phyloP scores from a whole-genome alignment of 2,329 filamentous ascomycete species.

The Xylaria polymorpha region DNA sequence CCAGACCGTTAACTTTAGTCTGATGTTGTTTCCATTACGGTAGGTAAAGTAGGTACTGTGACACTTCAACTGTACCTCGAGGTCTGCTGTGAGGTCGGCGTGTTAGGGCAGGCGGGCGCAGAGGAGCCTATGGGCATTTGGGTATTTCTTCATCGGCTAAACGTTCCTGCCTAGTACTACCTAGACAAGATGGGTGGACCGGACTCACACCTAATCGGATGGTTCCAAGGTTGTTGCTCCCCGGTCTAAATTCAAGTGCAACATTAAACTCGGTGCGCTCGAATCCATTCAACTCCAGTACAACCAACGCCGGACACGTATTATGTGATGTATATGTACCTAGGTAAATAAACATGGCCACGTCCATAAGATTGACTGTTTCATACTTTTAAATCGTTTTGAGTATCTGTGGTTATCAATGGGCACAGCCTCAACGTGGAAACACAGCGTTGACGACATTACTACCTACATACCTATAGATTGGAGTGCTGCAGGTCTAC shows the following conservation, averaged over 20 bases:
- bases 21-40: slow-evolving; percentile 9
- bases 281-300: not conserved
- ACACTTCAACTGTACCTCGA: slow-evolving; percentile 11
- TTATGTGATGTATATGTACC: not conserved
- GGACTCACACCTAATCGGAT: not conserved
- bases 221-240: not conserved
- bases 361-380: not conserved
- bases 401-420: not conserved
- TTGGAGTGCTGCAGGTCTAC: too few species aligned
- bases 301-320: not conserved
- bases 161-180: slow-evolving; percentile 17
- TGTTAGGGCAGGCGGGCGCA: not conserved
- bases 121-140: not conserved
- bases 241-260: slow-evolving; percentile 6
- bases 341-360: not conserved
- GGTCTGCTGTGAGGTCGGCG: not conserved
- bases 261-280: not conserved
- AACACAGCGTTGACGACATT: not conserved
- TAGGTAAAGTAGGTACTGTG: not conserved
- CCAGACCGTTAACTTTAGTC: slow-evolving; percentile 11
- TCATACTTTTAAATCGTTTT: not conserved
- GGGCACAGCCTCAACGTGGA: not conserved
- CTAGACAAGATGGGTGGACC: not conserved
- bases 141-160: slow-evolving; percentile 17
- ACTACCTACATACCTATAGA: not conserved